A percentile compares a stretch with the other conserved stretches of the same genome.
These are phyloP conservation scores for Colletotrichum sp. DNA, from an alignment of 2,329 filamentous ascomycete species.

Conservation along the genomic window DNA sequence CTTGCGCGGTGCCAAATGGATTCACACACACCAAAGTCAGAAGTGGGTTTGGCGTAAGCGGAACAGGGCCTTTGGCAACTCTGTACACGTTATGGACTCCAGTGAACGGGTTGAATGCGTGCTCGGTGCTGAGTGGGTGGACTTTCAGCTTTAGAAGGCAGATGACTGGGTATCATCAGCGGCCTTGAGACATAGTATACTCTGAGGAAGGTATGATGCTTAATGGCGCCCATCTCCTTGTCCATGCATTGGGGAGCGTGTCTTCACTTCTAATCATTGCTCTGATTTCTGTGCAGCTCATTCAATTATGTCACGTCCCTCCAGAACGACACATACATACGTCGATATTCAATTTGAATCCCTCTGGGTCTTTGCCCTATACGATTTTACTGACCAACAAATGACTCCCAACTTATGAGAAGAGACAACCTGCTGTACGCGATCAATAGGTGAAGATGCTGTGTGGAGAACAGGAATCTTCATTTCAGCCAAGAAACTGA, in stretches of 20 bases:
- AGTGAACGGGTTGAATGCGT: neutral
- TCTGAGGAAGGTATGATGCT: neutral
- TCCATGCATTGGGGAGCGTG: neutral
- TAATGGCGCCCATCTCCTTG: neutral
- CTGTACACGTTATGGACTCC: neutral
- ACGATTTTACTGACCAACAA: neutral
- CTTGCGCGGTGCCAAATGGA: neutral
- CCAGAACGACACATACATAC: neutral
- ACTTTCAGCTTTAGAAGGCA: neutral
- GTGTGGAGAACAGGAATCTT: neutral
- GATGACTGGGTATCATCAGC: neutral
- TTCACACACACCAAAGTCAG: neutral
- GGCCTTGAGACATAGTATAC: neutral
- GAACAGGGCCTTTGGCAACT: neutral
- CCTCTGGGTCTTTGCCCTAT: neutral
- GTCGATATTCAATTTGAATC: neutral
- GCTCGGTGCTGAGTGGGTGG: neutral
- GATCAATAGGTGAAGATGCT: neutral
- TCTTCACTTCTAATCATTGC: neutral
- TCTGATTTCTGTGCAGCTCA: neutral
- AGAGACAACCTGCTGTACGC: neutral
- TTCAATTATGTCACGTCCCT: neutral
- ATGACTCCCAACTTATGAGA: neutral
- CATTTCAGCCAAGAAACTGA: slow-evolving; percentile 21
- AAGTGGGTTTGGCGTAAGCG: neutral